phyloP scores from a whole-genome alignment of 202 grass and related monocot genomes.

The Panicum virgatum region DNA sequence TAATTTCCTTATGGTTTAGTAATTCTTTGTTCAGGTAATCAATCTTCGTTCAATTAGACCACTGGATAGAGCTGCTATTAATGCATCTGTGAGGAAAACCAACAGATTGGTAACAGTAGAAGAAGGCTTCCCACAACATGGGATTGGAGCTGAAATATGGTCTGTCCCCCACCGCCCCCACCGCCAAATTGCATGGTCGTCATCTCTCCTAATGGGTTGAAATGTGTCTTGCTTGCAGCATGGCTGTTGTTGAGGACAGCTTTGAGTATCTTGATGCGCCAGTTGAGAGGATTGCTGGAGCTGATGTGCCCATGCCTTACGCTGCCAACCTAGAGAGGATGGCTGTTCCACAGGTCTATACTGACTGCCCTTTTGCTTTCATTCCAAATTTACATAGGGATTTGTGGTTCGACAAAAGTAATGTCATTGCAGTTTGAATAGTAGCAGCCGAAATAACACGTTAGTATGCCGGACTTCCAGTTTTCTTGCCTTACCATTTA shows the following conservation, averaged over 20 bases:
- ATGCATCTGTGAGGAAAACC: slow-evolving; percentile 97
- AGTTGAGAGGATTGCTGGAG: slow-evolving; percentile 88
- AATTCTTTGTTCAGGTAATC: slow-evolving; percentile 70
- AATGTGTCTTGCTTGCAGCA: slow-evolving; percentile 51
- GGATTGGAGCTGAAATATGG: slow-evolving; percentile 95
- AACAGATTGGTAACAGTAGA: slow-evolving; percentile 85
- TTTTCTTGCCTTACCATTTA: slow-evolving; percentile 21
- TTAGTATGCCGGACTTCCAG: background rate
- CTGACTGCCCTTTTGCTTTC: slow-evolving; percentile 17
- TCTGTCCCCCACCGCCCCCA: slow-evolving; percentile 18
- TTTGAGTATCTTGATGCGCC: slow-evolving; percentile 96
- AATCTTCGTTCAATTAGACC: slow-evolving; percentile 95
- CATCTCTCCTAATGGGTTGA: background rate
- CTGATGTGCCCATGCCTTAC: slow-evolving; percentile 92
- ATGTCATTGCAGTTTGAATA: background rate
- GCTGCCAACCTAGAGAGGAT: slow-evolving; percentile 94
- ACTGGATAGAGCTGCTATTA: slow-evolving; percentile 81
- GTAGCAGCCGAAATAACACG: slow-evolving; percentile 15
- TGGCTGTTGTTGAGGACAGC: slow-evolving; percentile 86
- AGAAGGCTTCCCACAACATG: slow-evolving; percentile 96
- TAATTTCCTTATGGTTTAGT: slow-evolving; percentile 24
- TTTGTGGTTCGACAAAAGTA: background rate
- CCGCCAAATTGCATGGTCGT: background rate
- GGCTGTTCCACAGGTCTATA: slow-evolving; percentile 83
- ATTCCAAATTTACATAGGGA: background rate